These are phyloP conservation scores for Camelina sativa DNA, from an alignment of 345 rosid genomes.

Conservation along the genomic window DNA sequence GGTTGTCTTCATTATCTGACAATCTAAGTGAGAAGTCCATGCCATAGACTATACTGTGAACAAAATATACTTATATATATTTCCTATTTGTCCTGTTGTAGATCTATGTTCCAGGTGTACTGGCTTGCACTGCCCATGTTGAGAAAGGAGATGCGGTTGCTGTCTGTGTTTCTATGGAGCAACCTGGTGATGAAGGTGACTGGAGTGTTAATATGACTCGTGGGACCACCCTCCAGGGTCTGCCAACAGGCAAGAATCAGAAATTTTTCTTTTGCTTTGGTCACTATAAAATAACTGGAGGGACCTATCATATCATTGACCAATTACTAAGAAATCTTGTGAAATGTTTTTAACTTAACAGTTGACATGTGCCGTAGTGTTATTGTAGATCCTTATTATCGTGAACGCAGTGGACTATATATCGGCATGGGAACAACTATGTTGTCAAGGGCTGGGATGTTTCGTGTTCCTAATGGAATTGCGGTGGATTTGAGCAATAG, in stretches of 20 bases:
- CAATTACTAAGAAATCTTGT: background rate
- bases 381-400: slow-evolving; percentile 73
- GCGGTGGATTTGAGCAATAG: slow-evolving; percentile 83
- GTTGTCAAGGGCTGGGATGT: slow-evolving; percentile 95
- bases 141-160: slow-evolving; percentile 95
- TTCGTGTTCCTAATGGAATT: slow-evolving; percentile 79
- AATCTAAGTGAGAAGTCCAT: background rate
- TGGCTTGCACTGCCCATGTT: slow-evolving; percentile 97
- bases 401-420: slow-evolving; percentile 78
- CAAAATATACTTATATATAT: background rate
- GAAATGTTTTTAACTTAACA: slow-evolving; percentile 19
- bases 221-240: slow-evolving; percentile 87
- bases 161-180: slow-evolving; percentile 94
- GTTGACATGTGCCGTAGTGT: slow-evolving; percentile 43
- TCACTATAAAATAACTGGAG: background rate
- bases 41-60: background rate
- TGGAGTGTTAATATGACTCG: slow-evolving; percentile 88
- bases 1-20: background rate
- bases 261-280: slow-evolving; percentile 15
- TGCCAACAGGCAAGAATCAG: slow-evolving; percentile 61
- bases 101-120: slow-evolving; percentile 95
- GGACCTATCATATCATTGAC: slow-evolving; percentile 20
- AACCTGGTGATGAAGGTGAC: slow-evolving; percentile 65
- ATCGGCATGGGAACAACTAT: slow-evolving; percentile 88
- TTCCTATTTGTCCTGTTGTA: slow-evolving; percentile 47